These are phyloP conservation scores for Xanthoconium separans DNA, from an alignment of 1,284 basidiomycete species.

Conservation along the genomic window DNA sequence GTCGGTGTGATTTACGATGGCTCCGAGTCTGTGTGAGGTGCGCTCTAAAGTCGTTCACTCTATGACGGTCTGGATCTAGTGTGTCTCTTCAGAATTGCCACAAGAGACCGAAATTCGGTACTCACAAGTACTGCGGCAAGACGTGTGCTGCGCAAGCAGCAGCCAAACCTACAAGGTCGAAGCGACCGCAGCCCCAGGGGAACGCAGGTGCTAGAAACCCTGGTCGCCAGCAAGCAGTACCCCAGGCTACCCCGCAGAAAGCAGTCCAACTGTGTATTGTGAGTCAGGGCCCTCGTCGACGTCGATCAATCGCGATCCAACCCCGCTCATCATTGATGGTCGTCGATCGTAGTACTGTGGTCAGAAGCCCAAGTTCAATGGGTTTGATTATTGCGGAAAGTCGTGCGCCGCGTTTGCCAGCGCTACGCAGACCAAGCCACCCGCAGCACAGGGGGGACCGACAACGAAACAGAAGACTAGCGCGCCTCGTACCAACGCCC, in stretches of 20 bases:
- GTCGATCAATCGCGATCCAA: conserved; percentile 32
- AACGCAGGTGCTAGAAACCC: conserved; percentile 14
- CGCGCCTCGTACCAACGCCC: conserved; percentile 8
- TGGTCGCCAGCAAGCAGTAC: conserved; percentile 15
- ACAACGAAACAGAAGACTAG: conserved; percentile 23
- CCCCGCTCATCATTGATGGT: conserved; percentile 19
- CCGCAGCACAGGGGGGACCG: conserved; percentile 8
- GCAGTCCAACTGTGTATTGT: conserved; percentile 24
- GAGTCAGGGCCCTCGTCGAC: conserved; percentile 19
- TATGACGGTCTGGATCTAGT: conserved; percentile 5
- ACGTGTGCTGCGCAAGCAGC: conserved; percentile 53
- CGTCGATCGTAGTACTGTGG: conserved; percentile 31
- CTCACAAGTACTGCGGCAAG: conserved; percentile 57
- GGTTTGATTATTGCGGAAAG: conserved; percentile 35
- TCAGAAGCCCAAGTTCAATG: conserved; percentile 35
- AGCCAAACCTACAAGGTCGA: conserved; percentile 10
- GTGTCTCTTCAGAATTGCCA: conserved; percentile 48
- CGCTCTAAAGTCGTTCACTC: conserved; percentile 6
- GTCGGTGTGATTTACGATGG: conserved; percentile 24
- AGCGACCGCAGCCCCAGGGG: conserved; percentile 11
- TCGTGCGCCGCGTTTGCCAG: conserved; percentile 30
- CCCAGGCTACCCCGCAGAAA: conserved; percentile 15
- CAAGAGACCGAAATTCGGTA: conserved; percentile 50
- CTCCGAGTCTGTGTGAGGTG: conserved; percentile 30
- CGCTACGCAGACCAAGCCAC: conserved; percentile 16